Percentiles rank a stretch among this genome's conserved stretches.
These are phyloP conservation scores for Aspergillus sp. DNA, from an alignment of 2,329 filamentous ascomycete genomes.

Conservation along the genomic window DNA sequence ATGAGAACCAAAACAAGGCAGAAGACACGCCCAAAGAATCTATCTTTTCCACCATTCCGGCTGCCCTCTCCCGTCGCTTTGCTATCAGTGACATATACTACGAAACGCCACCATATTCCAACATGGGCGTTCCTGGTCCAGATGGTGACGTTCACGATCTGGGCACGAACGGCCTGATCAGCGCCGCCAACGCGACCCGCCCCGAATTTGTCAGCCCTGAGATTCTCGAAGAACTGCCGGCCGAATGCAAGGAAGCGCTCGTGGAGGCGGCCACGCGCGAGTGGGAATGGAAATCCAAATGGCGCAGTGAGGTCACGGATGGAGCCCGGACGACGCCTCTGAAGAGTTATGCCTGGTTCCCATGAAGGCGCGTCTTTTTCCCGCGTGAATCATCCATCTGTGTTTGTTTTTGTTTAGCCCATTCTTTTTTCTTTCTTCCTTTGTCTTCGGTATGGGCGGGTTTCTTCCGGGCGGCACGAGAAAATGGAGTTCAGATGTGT, in stretches of 20 bases:
- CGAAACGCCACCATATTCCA: conserved; percentile 57
- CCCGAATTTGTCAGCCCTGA: conserved; percentile 39
- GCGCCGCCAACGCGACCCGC: conserved; percentile 30
- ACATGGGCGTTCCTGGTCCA: conserved; percentile 56
- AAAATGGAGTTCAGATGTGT: conserved; percentile 14
- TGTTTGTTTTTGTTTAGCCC: conserved; percentile 2
- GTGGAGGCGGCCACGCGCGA: conserved; percentile 65
- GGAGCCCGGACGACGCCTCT: conserved; percentile 34
- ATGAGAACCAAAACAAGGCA: conserved; percentile 2
- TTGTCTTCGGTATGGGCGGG: conserved; percentile 15
- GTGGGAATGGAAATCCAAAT: conserved; percentile 68
- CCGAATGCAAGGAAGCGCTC: conserved; percentile 67
- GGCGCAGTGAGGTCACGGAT: conserved; percentile 66
- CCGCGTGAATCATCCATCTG: conserved; percentile 17
- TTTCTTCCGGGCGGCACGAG: conserved; percentile 17
- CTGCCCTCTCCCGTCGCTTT: conserved; percentile 59
- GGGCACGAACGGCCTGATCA: conserved; percentile 42
- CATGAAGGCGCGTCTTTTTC: conserved; percentile 17
- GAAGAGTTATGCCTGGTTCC: conserved; percentile 41
- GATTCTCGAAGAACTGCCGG: conserved; percentile 43
- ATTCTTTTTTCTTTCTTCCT: conserved; percentile 10
- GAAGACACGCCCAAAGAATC: conserved; percentile 19
- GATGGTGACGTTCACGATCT: conserved; percentile 39
- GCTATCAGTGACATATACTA: conserved; percentile 61
- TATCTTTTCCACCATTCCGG: conserved; percentile 55